phyloP scores from a whole-genome alignment of 164 flowering plant species.

The Malania oleifera region DNA sequence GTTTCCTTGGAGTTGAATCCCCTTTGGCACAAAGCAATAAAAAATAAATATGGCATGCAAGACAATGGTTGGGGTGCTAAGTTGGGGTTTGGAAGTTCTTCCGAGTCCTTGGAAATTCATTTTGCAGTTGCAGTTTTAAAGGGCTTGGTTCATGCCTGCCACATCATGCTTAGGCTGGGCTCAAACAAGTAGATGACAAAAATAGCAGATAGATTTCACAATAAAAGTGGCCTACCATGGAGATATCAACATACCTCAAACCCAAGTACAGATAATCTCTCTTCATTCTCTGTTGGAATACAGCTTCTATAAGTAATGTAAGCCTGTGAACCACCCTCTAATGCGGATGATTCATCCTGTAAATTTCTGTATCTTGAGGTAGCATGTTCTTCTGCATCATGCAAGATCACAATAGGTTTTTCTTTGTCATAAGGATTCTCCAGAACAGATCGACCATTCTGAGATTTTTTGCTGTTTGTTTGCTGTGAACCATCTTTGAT shows the following conservation, averaged over 20 bases:
- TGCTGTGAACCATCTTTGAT: slow-evolving; percentile 25
- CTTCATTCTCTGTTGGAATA: slow-evolving; percentile 61
- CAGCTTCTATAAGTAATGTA: slow-evolving; percentile 88
- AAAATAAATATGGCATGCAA: no score
- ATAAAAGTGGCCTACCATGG: background rate
- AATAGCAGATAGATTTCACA: no score
- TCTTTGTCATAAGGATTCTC: slow-evolving; percentile 20
- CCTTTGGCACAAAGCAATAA: no score
- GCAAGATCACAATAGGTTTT: slow-evolving; percentile 12
- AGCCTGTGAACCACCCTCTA: slow-evolving; percentile 26
- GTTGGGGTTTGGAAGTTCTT: no score
- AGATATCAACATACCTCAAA: slow-evolving; percentile 63
- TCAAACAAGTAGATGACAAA: no score
- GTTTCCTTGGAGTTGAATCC: no score
- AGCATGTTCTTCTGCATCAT: slow-evolving; percentile 14
- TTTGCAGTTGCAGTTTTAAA: no score
- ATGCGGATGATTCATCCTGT: slow-evolving; percentile 31
- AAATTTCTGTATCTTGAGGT: slow-evolving; percentile 35
- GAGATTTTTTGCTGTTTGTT: slow-evolving; percentile 23
- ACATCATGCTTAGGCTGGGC: no score
- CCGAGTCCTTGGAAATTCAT: no score
- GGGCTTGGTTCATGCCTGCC: no score
- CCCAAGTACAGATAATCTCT: slow-evolving; percentile 70
- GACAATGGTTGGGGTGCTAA: no score
- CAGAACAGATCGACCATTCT: slow-evolving; percentile 36